Evolutionary conservation across 208 protist genomes (phyloP).

Genomic region (Trypanosoma rangeli): DNA sequence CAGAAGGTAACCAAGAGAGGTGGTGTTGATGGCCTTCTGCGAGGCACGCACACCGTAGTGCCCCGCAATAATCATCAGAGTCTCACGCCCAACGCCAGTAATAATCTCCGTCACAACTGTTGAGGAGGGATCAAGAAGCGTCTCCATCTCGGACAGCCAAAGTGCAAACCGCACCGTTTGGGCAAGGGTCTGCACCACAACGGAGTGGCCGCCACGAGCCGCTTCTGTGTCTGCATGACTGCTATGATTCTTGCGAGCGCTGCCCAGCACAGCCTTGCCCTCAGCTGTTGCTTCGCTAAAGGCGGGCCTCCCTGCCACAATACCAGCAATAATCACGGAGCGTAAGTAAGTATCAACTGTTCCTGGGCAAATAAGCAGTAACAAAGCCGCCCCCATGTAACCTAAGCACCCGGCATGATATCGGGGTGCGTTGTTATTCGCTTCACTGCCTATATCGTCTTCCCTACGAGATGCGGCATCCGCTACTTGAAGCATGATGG

Average conservation of each 20-base stretch:
- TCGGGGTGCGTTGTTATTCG: constrained; percentile 16
- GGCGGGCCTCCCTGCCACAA: constrained; percentile 3
- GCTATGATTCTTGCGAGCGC: background rate
- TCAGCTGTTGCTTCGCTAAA: constrained; percentile 1
- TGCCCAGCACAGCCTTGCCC: background rate
- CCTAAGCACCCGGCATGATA: constrained; percentile 45
- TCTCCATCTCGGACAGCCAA: constrained; percentile 51
- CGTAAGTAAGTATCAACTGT: constrained; percentile 59
- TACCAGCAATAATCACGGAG: constrained; percentile 34
- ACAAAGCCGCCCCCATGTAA: constrained; percentile 59
- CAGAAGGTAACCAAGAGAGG: constrained; percentile 28
- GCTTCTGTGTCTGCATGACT: background rate
- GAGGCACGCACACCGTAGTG: constrained; percentile 63
- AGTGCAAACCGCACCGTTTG: constrained; percentile 62
- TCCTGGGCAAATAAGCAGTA: constrained; percentile 66
- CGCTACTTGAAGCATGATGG: constrained; percentile 75
- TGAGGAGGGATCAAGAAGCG: constrained; percentile 45
- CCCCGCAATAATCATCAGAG: constrained; percentile 47
- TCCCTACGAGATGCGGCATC: constrained; percentile 24
- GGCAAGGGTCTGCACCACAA: constrained; percentile 49
- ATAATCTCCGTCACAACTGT: constrained; percentile 34
- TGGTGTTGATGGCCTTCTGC: constrained; percentile 30
- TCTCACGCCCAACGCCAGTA: constrained; percentile 47
- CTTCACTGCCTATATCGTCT: background rate
- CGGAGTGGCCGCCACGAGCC: constrained; percentile 23